Percentiles rank a stretch among this genome's conserved stretches.
These are phyloP conservation scores for Globisporangium alternatum DNA, from an alignment of 352 stramenopile species.

Conservation along the genomic window DNA sequence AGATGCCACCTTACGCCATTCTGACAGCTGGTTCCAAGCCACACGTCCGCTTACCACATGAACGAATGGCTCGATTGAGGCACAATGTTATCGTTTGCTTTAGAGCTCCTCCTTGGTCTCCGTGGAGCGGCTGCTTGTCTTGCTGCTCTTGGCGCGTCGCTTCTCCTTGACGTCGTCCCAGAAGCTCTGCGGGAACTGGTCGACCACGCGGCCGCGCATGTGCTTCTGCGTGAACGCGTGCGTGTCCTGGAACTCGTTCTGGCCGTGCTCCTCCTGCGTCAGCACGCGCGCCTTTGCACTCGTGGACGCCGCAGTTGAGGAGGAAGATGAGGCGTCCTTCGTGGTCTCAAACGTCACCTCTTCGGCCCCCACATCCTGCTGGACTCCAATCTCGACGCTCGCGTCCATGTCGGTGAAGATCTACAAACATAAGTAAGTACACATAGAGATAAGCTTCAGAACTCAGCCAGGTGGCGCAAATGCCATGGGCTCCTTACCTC, in stretches of 20 bases:
- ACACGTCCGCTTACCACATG: background rate
- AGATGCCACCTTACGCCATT: background rate
- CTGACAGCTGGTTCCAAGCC: background rate
- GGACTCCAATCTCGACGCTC: slow-evolving; percentile 40
- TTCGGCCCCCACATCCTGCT: slow-evolving; percentile 47
- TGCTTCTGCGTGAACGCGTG: slow-evolving; percentile 56
- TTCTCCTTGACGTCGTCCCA: slow-evolving; percentile 63
- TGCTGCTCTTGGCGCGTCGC: slow-evolving; percentile 6
- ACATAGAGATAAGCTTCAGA: background rate
- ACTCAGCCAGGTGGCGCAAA: too few species aligned
- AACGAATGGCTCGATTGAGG: background rate
- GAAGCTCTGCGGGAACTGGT: slow-evolving; percentile 52
- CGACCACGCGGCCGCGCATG: slow-evolving; percentile 62
- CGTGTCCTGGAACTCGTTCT: slow-evolving; percentile 47
- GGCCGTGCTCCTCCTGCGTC: slow-evolving; percentile 48
- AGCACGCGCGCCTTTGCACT: slow-evolving; percentile 33
- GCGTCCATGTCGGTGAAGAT: slow-evolving; percentile 59
- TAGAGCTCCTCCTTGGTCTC: slow-evolving; percentile 5
- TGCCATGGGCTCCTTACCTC: slow-evolving; percentile 1
- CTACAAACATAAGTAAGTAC: slow-evolving; percentile 17
- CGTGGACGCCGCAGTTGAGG: background rate
- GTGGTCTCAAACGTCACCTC: slow-evolving; percentile 44
- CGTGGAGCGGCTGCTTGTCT: background rate
- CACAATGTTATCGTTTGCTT: background rate
- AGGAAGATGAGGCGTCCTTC: background rate